Percentiles rank a stretch among this genome's conserved stretches.
phyloP scores from a whole-genome alignment of 139 green algal species.

The Marvania coccoides region DNA sequence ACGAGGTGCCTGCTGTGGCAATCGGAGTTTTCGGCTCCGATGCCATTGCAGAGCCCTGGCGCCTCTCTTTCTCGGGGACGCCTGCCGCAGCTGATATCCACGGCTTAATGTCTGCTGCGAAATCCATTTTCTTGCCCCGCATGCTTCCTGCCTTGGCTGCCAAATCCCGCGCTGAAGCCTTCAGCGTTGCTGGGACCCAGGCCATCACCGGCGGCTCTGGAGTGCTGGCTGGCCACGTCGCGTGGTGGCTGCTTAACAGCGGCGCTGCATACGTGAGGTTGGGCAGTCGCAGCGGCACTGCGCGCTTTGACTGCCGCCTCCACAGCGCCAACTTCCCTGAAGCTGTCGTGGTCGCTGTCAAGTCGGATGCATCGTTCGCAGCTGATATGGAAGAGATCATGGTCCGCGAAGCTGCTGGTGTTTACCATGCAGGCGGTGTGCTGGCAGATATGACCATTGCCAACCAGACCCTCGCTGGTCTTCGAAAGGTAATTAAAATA shows the following conservation, averaged over 20 bases:
- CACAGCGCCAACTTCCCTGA: not conserved
- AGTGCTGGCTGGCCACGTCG: conserved; percentile 3
- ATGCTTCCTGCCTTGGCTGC: not conserved
- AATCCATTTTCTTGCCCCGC: not conserved
- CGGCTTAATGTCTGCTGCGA: not conserved
- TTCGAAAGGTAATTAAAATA: conserved; percentile 26
- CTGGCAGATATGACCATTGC: conserved; percentile 55
- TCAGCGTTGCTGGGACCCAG: not conserved
- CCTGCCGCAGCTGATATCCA: conserved; percentile 4
- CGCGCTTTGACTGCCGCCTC: not conserved
- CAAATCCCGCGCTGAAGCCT: not conserved
- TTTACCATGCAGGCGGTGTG: conserved; percentile 57
- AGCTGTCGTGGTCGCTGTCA: not conserved
- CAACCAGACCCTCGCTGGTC: conserved; percentile 38
- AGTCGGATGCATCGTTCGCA: not conserved
- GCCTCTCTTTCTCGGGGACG: not conserved
- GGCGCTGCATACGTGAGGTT: not conserved
- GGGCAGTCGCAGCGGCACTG: conserved; percentile 7
- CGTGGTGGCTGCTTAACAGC: conserved; percentile 15
- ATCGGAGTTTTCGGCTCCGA: not conserved
- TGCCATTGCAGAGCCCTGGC: not conserved
- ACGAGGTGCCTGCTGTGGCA: conserved; percentile 5
- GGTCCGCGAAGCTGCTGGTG: not conserved
- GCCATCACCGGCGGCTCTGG: conserved; percentile 22
- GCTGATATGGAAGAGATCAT: not conserved